These are phyloP conservation scores for Pueraria montana DNA, from an alignment of 306 rosid species.

Conservation along the genomic window DNA sequence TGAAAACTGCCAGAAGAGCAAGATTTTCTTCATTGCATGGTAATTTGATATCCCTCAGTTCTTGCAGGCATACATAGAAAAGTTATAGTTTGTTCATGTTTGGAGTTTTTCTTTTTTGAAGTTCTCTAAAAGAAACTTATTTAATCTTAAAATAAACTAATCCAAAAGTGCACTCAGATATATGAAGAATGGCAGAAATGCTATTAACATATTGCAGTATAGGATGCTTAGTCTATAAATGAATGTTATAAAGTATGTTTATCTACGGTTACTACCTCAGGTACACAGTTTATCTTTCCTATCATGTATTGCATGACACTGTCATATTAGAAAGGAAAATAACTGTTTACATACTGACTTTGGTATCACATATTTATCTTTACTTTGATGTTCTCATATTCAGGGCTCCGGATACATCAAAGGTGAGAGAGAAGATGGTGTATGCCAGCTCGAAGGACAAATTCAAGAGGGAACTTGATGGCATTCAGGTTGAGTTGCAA, in stretches of 20 bases:
- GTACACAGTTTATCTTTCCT: not conserved
- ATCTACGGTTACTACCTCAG: not conserved
- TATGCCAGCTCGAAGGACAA: constrained; percentile 63
- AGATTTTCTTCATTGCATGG: constrained; percentile 74
- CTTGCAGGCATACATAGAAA: not conserved
- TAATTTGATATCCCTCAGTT: constrained; percentile 36
- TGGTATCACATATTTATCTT: not conserved
- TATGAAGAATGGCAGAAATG: not conserved
- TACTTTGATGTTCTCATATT: constrained; percentile 3
- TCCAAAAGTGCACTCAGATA: not conserved
- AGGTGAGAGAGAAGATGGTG: constrained; percentile 62
- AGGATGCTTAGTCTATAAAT: constrained; percentile 1
- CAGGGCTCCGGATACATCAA: constrained; percentile 58
- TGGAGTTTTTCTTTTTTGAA: not conserved
- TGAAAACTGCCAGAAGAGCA: constrained; percentile 68
- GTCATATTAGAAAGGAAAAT: not conserved
- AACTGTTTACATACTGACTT: constrained; percentile 2
- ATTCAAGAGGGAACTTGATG: constrained; percentile 66
- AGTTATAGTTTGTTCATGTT: not conserved
- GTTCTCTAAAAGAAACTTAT: not conserved
- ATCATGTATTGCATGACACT: not conserved
- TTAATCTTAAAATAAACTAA: not conserved
- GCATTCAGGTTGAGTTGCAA: constrained; percentile 61
- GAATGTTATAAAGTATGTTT: not conserved
- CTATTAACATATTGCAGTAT: not conserved